These are phyloP conservation scores for Arabidopsis suecica DNA, from an alignment of 345 rosid genomes.

Conservation along the genomic window DNA sequence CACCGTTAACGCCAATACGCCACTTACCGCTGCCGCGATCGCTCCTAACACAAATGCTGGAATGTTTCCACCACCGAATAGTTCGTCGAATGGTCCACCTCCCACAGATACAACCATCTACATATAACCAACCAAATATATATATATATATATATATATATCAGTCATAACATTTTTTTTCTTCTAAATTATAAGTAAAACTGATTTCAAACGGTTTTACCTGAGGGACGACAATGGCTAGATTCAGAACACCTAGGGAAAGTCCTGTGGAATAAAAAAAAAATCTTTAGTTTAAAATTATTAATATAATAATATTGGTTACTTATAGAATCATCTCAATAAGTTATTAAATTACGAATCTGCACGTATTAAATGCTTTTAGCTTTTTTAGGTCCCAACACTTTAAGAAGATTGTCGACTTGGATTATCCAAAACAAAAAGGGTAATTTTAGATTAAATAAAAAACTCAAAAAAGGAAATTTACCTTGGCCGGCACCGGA, in stretches of 20 bases:
- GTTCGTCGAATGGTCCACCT: constrained; percentile 73
- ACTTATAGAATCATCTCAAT: constrained; percentile 36
- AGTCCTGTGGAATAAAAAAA: constrained; percentile 33
- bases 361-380: constrained; percentile 24
- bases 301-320: neutral
- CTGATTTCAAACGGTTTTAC: constrained; percentile 22
- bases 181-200: neutral
- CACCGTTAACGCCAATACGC: constrained; percentile 59
- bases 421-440: constrained; percentile 41
- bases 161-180: neutral
- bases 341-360: constrained; percentile 24
- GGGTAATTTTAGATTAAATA: constrained; percentile 12
- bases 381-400: constrained; percentile 28
- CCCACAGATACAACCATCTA: constrained; percentile 77
- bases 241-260: constrained; percentile 46
- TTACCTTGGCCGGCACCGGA: constrained; percentile 90
- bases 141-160: neutral
- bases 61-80: constrained; percentile 83
- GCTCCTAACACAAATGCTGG: constrained; percentile 83
- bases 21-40: constrained; percentile 64
- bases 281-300: constrained; percentile 6
- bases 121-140: constrained; percentile 11
- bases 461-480: neutral
- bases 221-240: constrained; percentile 49
- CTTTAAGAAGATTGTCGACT: constrained; percentile 33